phyloP scores from a whole-genome alignment of 2,329 filamentous ascomycete genomes.

The Exserohilum rostratum region DNA sequence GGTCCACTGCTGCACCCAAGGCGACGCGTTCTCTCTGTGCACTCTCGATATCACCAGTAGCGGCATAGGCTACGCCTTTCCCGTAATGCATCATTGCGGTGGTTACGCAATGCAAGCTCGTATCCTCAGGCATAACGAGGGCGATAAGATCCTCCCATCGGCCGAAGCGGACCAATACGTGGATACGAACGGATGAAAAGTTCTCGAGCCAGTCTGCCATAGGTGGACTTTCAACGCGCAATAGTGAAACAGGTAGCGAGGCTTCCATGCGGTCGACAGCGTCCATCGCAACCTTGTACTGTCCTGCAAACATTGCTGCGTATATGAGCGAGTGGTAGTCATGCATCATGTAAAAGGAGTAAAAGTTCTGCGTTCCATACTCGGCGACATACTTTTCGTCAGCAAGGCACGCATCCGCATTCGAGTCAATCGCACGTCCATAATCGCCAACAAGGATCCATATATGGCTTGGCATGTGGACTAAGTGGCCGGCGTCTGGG shows the following conservation, averaged over 20 bases:
- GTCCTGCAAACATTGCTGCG: slow-evolving; percentile 77
- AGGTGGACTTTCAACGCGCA: slow-evolving; percentile 69
- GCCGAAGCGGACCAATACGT: slow-evolving; percentile 76
- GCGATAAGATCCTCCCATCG: slow-evolving; percentile 70
- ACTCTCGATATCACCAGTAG: slow-evolving; percentile 60
- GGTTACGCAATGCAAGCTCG: slow-evolving; percentile 69
- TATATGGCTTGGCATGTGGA: slow-evolving; percentile 80
- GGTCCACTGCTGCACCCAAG: slow-evolving; percentile 59
- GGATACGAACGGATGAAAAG: slow-evolving; percentile 70
- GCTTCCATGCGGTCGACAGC: slow-evolving; percentile 65
- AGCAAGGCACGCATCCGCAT: slow-evolving; percentile 68
- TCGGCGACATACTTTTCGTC: slow-evolving; percentile 69
- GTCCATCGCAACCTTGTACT: slow-evolving; percentile 66
- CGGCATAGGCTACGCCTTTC: slow-evolving; percentile 70
- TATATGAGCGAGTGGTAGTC: slow-evolving; percentile 78
- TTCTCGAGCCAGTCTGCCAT: slow-evolving; percentile 81
- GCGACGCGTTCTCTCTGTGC: slow-evolving; percentile 59
- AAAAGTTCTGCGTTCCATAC: slow-evolving; percentile 71
- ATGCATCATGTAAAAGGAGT: slow-evolving; percentile 76
- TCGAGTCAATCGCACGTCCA: slow-evolving; percentile 68
- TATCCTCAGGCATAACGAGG: slow-evolving; percentile 63
- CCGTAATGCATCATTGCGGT: slow-evolving; percentile 73
- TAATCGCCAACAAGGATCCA: slow-evolving; percentile 78
- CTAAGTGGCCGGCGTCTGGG: slow-evolving; percentile 72
- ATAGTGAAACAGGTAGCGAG: slow-evolving; percentile 66